Evolutionary conservation across 2,329 filamentous ascomycete genomes (phyloP).

Genomic region (Fusarium sambucinum): DNA sequence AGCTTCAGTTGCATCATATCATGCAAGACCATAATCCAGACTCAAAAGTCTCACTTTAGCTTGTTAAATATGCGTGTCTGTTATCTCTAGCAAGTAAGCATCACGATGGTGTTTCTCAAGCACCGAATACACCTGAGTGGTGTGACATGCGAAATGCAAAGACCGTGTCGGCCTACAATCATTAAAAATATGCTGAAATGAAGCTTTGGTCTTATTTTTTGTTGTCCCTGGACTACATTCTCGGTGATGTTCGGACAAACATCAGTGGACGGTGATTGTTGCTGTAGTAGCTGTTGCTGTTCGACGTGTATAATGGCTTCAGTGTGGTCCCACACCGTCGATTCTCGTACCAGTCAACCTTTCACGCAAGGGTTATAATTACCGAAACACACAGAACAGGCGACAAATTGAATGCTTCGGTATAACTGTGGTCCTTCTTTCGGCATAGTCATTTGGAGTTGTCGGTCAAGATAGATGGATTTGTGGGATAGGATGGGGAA

Average conservation of each 20-base stretch:
- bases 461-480: constrained; percentile 1
- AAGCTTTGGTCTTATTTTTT: constrained; percentile 1
- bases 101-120: neutral
- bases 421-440: constrained; percentile 6
- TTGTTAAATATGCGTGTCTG: neutral
- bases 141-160: constrained; percentile 21
- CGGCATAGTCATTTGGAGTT: constrained; percentile 10
- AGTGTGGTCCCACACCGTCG: constrained; percentile 38
- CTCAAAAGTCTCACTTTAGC: constrained; percentile 7
- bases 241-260: constrained; percentile 5
- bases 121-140: constrained; percentile 5
- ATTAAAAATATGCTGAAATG: neutral
- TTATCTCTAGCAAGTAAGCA: neutral
- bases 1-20: constrained; percentile 16
- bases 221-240: constrained; percentile 1
- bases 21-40: constrained; percentile 9
- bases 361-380: constrained; percentile 14
- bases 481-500: constrained; percentile 1
- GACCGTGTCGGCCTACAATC: constrained; percentile 6
- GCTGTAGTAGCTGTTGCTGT: constrained; percentile 15
- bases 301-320: constrained; percentile 36
- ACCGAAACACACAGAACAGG: constrained; percentile 17
- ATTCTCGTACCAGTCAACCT: constrained; percentile 37
- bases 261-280: constrained; percentile 14
- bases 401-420: constrained; percentile 19